Evolutionary conservation across 441 rosid species (phyloP), one percentile per base, ranked within the genome.

Genomic region (Mallotus japonicus): DNA sequence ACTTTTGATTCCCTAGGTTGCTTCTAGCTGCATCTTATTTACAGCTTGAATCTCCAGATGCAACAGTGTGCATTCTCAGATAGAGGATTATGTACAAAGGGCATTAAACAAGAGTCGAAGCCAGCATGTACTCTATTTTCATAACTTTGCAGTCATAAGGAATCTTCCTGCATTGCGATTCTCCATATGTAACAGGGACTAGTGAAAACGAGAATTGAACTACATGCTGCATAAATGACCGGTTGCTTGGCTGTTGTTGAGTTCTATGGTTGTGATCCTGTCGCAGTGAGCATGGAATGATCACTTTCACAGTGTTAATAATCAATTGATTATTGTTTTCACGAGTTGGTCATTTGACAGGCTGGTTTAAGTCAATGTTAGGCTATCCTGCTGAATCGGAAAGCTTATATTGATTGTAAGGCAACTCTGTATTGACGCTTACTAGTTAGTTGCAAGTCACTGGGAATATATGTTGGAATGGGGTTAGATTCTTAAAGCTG

Each of bases 1-100:
- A 81, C 84, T 69, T 73, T 22, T 75, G 80, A 72, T 79, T 79
- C 82, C 72, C 82, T 78, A 75, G 57, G 78, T 74, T 68, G 82
- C 85, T 82, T 84, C 81, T 76, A 73, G 73, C 76, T 77, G 72
- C 53, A 57, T 78, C 58, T 72, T 72, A 77, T 79, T 62, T 69
- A 67, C 69, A 59, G 16, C 76, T 42, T 73, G 80, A 82, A 77
- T 76, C 78, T 68, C 50, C 60, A 55, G 85, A 75, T 63, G 80
- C 78, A 46, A 69, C 47, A 73, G 44, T 65, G 42, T 72, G 71
- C 61, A 47, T 74, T 60, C 54, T 72, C 53, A 20, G 60, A 50
- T 53, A 17, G 42, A 46, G 60, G 42, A 46, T 22, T 42, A 28
- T 66, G 22, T 69, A 74, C 19, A 22, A 71, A 70, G 40, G 24